Evolutionary conservation across 1,284 basidiomycete species (phyloP).

Genomic region (Meira nashicola): DNA sequence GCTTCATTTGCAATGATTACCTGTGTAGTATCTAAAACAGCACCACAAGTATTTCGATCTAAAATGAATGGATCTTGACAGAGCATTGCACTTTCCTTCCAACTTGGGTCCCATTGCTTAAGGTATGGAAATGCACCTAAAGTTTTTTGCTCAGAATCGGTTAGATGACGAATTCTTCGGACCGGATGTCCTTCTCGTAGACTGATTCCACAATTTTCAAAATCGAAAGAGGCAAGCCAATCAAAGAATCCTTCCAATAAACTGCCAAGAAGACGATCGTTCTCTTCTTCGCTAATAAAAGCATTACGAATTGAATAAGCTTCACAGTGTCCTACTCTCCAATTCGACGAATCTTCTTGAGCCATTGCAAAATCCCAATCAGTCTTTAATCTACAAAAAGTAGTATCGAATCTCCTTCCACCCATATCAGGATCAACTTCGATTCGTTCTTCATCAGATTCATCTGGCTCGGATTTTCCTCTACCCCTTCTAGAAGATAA

Average conservation of each 20-base stretch:
- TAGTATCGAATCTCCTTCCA: constrained; percentile 17
- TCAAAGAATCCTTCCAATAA: constrained; percentile 6
- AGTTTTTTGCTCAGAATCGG: not conserved
- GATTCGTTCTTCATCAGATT: not conserved
- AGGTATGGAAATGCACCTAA: constrained; percentile 10
- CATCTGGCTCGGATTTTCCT: not conserved
- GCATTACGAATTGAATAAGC: not conserved
- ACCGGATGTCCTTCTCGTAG: not conserved
- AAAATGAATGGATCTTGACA: constrained; percentile 54
- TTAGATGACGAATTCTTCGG: not conserved
- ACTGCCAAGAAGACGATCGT: not conserved
- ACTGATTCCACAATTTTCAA: constrained; percentile 6
- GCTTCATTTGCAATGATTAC: not conserved
- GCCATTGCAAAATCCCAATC: not conserved
- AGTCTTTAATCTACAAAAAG: constrained; percentile 13
- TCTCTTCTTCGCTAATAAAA: not conserved
- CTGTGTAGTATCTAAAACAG: constrained; percentile 25
- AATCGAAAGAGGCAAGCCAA: constrained; percentile 6
- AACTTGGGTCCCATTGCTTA: constrained; percentile 31
- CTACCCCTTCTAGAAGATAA: not conserved
- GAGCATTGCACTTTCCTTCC: constrained; percentile 42
- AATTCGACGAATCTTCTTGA: not conserved
- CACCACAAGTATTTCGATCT: constrained; percentile 50
- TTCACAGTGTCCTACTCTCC: not conserved
- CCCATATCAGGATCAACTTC: constrained; percentile 7